Base-by-base conservation (phyloP, 2,329 filamentous ascomycete species). In the Penicillium sp. region DNA sequence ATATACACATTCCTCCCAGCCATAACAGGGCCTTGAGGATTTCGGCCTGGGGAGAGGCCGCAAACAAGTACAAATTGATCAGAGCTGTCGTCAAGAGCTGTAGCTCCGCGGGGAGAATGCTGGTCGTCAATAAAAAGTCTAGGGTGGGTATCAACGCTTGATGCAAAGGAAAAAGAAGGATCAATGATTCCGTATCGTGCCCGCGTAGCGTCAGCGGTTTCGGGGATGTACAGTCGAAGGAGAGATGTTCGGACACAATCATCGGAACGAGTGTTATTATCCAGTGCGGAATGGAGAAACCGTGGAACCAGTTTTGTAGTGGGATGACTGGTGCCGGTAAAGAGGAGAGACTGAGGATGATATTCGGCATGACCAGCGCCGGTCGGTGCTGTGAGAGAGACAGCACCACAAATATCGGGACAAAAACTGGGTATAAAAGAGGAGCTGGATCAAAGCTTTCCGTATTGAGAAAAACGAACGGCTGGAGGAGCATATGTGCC, bases 361-460 rank as follows among this genome's bases (percentile, higher is more conserved):
- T 79, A 60, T 93, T 95, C 1, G 86, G 84, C 6, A 95, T 70
- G 16, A 95, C 66, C 10, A 82, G 74, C 13, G 76, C 74, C 3
- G 78, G 74, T 37, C 80, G 81, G 40, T 79, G 77, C 41, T 77
- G 74, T 6, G 83, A 80, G 34, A 95, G 75, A 8, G 90, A 83
- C 4, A 93, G 73, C 1, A 89, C 83, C 23, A 93, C 85, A 37
- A 90, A 76, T 13, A 90, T 70, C 0, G 90, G 88, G 24, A 95
- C 76, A 2, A 84, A 69, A 5, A 85, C 78, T 14, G 91, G 91
- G 64, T 96, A 97, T 47, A 96, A 69, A n/a, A 95, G 76, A 9
- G 90, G 88, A 6, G 91, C 91, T 2, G 89, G 90, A 62, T 97
- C 91, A 68, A 96, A 95, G n/a, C 80, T 77, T 3, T 81, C 72